Percentiles rank a stretch among this genome's conserved stretches.
Evolutionary conservation across 2,329 filamentous ascomycete species (phyloP).

Genomic region (Lecanicillium sp.): DNA sequence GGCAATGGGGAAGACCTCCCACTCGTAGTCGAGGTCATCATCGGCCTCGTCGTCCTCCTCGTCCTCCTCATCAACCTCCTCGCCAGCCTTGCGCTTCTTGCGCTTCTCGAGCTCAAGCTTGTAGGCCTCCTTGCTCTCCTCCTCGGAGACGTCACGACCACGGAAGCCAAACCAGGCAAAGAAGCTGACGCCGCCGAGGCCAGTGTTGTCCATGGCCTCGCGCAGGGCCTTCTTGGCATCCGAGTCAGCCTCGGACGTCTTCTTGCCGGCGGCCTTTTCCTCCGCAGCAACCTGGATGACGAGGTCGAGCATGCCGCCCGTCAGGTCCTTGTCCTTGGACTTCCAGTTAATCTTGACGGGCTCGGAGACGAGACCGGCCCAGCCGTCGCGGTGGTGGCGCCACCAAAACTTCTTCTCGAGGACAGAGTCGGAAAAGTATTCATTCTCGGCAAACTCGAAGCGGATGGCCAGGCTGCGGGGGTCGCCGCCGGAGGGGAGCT

Average conservation of each 20-base stretch:
- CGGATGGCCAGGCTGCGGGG: slow-evolving; percentile 72
- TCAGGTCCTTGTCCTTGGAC: slow-evolving; percentile 69
- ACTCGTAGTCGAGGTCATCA: slow-evolving; percentile 55
- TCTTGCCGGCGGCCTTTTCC: slow-evolving; percentile 40
- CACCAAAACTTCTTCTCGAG: slow-evolving; percentile 92
- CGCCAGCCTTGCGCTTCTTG: slow-evolving; percentile 38
- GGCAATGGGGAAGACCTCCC: slow-evolving; percentile 82
- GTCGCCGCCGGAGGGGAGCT: slow-evolving; percentile 63
- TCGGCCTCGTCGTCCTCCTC: slow-evolving; percentile 55
- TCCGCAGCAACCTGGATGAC: slow-evolving; percentile 64
- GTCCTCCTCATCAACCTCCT: slow-evolving; percentile 37
- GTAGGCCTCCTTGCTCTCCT: slow-evolving; percentile 58
- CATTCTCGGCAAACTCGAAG: slow-evolving; percentile 75
- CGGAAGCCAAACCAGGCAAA: slow-evolving; percentile 85
- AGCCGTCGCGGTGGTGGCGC: slow-evolving; percentile 60
- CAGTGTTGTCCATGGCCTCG: slow-evolving; percentile 50
- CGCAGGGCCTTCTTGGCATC: slow-evolving; percentile 42
- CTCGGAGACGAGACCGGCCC: slow-evolving; percentile 75
- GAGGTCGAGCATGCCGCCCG: slow-evolving; percentile 68
- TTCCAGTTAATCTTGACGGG: slow-evolving; percentile 87
- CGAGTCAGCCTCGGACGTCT: slow-evolving; percentile 27
- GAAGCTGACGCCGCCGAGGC: slow-evolving; percentile 66
- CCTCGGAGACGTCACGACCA: slow-evolving; percentile 60
- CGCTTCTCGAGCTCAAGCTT: slow-evolving; percentile 55
- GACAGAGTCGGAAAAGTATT: slow-evolving; percentile 68